A percentile compares a stretch with the other conserved stretches of the same genome.
Conservation (phyloP, 345 rosid species). For the Gossypium thurberi region DNA sequence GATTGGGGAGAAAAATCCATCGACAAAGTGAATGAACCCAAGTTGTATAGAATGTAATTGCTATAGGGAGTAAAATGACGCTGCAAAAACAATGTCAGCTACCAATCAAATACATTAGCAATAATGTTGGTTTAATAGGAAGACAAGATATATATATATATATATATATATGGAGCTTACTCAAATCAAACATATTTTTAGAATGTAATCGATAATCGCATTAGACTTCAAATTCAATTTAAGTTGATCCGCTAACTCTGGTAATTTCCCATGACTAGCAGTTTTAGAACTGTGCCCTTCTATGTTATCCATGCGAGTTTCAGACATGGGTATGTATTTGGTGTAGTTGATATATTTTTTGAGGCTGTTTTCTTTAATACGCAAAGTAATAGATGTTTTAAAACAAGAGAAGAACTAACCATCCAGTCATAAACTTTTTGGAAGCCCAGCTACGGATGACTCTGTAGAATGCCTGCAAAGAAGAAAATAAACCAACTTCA, state of each 20-base stretch:
- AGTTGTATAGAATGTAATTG: slow-evolving; percentile 63
- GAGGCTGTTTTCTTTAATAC: neutral
- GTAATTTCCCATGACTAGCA: neutral
- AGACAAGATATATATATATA: neutral
- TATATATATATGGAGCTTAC: neutral
- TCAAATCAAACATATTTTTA: neutral
- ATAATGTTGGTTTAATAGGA: neutral
- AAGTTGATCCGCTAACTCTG: neutral
- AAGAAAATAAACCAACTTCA: neutral
- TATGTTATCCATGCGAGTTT: no score
- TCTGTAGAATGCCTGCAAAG: slow-evolving; percentile 46
- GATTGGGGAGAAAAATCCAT: slow-evolving; percentile 70
- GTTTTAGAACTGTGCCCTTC: neutral
- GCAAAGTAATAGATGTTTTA: neutral
- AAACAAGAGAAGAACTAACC: slow-evolving; percentile 29
- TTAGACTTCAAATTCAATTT: neutral
- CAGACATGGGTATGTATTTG: no score
- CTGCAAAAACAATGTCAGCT: slow-evolving; percentile 23
- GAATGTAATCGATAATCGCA: neutral
- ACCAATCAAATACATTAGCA: neutral
- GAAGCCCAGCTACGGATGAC: slow-evolving; percentile 68
- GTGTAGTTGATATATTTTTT: no score
- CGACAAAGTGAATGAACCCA: slow-evolving; percentile 72
- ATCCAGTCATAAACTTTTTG: slow-evolving; percentile 68
- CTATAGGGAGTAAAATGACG: slow-evolving; percentile 65